A percentile compares a stretch with the other conserved stretches of the same genome.
Evolutionary conservation across 2,329 filamentous ascomycete species (phyloP).

Genomic region (Ceratocystis alfenasii): DNA sequence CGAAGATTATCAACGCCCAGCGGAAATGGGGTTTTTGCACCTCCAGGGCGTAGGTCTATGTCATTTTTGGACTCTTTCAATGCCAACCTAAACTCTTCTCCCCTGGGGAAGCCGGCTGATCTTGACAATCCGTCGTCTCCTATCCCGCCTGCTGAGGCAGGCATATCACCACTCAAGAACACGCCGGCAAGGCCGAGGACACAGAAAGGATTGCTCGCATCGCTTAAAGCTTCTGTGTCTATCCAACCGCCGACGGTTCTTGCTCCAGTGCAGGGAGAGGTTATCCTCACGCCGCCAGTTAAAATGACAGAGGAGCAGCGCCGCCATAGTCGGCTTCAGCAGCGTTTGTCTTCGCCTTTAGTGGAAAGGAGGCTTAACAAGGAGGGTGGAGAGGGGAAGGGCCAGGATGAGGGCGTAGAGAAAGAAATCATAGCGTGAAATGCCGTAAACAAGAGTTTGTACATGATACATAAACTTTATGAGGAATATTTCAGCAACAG

Average conservation of each 20-base stretch:
- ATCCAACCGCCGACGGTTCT: slow-evolving; percentile 47
- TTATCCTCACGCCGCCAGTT: slow-evolving; percentile 49
- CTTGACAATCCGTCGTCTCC: slow-evolving; percentile 20
- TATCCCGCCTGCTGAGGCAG: slow-evolving; percentile 33
- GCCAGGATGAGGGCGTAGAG: slow-evolving; percentile 2
- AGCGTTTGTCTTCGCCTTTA: slow-evolving; percentile 15
- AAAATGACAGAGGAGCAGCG: slow-evolving; percentile 36
- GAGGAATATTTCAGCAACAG: too few species aligned
- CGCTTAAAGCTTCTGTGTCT: slow-evolving; percentile 30
- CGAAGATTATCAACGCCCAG: slow-evolving; percentile 21
- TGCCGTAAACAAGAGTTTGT: not conserved
- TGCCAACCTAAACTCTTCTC: slow-evolving; percentile 17
- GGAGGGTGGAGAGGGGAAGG: slow-evolving; percentile 16
- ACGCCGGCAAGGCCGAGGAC: slow-evolving; percentile 34
- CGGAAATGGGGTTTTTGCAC: slow-evolving; percentile 19
- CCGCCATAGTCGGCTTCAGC: slow-evolving; percentile 20
- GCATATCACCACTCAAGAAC: slow-evolving; percentile 42
- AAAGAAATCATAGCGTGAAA: not conserved
- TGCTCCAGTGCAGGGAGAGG: slow-evolving; percentile 44
- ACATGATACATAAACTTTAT: not conserved
- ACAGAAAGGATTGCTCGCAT: slow-evolving; percentile 25
- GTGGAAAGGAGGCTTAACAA: not conserved
- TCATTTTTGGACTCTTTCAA: slow-evolving; percentile 21
- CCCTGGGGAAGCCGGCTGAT: slow-evolving; percentile 10
- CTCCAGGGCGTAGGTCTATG: slow-evolving; percentile 19